A percentile compares a stretch with the other conserved stretches of the same genome.
Conservation (phyloP, 1,284 basidiomycete species). For the Paramarasmius palmivorus region DNA sequence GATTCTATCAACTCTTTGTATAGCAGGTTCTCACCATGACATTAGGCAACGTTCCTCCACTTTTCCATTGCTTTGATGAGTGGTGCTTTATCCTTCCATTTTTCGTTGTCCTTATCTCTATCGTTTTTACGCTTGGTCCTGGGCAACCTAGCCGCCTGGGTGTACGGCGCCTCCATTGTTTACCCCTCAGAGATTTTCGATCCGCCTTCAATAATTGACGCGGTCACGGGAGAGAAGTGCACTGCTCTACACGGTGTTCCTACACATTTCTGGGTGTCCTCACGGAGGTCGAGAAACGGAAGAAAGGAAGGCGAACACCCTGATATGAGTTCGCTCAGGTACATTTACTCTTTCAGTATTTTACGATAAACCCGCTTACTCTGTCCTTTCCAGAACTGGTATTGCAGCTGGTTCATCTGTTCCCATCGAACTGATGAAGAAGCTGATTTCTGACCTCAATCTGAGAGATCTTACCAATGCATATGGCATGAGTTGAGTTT, state of each 20-base stretch:
- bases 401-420: conserved; percentile 80
- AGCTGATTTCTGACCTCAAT: conserved; percentile 65
- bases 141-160: conserved; percentile 82
- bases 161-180: conserved; percentile 71
- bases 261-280: conserved; percentile 81
- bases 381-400: conserved; percentile 50
- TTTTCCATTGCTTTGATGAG: conserved; percentile 90
- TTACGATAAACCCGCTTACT: too few relatives aligned
- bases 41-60: conserved; percentile 74
- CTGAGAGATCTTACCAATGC: conserved; percentile 73
- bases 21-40: neutral
- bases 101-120: conserved; percentile 13
- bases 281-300: conserved; percentile 59
- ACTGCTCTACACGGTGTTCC: conserved; percentile 85
- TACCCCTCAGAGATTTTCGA: conserved; percentile 73
- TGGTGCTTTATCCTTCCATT: conserved; percentile 23
- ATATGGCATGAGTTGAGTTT: conserved; percentile 78
- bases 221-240: conserved; percentile 65
- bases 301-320: conserved; percentile 42
- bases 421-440: conserved; percentile 78
- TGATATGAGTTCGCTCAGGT: conserved; percentile 59
- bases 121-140: conserved; percentile 64
- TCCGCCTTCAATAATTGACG: conserved; percentile 64
- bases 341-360: neutral
- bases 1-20: neutral